phyloP scores from a whole-genome alignment of 352 stramenopile species.

The Lagenidium sp. region DNA sequence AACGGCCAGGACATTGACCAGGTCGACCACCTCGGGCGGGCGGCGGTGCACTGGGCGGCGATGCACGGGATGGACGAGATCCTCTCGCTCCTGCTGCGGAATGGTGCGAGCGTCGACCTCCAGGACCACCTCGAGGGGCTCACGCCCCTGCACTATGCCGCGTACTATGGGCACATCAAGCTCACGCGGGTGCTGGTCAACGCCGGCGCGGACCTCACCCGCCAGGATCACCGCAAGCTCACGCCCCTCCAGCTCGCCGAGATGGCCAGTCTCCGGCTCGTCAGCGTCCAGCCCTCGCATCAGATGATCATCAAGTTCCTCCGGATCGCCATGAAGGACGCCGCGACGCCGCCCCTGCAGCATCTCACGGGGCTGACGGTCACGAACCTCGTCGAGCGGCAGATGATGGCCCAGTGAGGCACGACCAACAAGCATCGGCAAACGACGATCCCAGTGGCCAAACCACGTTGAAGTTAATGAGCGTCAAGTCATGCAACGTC shows the following conservation, averaged over 20 bases:
- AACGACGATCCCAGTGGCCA: too few relatives aligned
- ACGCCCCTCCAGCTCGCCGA: conserved; percentile 65
- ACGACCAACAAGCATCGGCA: too few relatives aligned
- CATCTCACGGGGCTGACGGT: conserved; percentile 68
- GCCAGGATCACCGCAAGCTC: conserved; percentile 46
- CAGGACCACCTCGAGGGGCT: conserved; percentile 44
- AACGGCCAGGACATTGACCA: conserved; percentile 54
- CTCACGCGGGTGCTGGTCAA: conserved; percentile 45
- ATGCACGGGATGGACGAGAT: conserved; percentile 50
- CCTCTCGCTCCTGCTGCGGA: conserved; percentile 45
- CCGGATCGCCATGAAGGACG: conserved; percentile 66
- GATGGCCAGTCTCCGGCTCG: conserved; percentile 66
- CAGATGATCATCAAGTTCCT: conserved; percentile 82
- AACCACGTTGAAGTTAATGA: too few relatives aligned
- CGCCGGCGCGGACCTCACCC: conserved; percentile 39
- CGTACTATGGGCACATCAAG: conserved; percentile 72
- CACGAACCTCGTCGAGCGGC: conserved; percentile 46
- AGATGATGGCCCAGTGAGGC: conserved; percentile 42
- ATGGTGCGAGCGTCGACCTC: conserved; percentile 57
- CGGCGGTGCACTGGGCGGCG: conserved; percentile 56
- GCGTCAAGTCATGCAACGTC: too few relatives aligned
- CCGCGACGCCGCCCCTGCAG: conserved; percentile 64
- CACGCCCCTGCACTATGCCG: conserved; percentile 60
- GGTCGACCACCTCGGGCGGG: conserved; percentile 49
- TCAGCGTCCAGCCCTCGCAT: conserved; percentile 70